Base-by-base conservation (phyloP, 2,329 filamentous ascomycete species). In the Plectosphaerella cucumerina region DNA sequence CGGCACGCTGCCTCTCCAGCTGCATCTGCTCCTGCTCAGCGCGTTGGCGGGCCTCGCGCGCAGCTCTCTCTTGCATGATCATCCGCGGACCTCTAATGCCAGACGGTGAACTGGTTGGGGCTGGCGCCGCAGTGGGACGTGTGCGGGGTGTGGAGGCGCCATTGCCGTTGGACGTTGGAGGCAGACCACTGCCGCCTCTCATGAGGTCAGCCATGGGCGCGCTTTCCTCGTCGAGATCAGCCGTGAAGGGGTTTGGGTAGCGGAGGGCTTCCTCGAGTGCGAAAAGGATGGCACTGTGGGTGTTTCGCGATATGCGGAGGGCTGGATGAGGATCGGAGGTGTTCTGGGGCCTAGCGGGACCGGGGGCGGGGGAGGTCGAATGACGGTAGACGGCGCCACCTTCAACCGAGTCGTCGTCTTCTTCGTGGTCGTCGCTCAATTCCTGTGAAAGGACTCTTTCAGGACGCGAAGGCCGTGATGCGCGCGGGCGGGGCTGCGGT, bases 241-340 rank as follows among this genome's bases (percentile, higher is more conserved):
- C 80, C 9, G 91, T 95, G 70, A 97, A 95, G 46, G 84, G 76
- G 58, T 90, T 81, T 2, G 93, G 91, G 44, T 86, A 82, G 59
- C 92, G 87, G 59, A 97, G 80, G 35, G 90, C 90, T 74, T 95
- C 90, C 75, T 97, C 92, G 51, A 97, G 82, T 35, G 91, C 85
- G 75, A 89, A 97, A 61, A 96, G 86, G 65, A 99, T 92, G 35
- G 94, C 93, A 68, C 88, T 89, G 57, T 90, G 89, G 44, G 90
- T 96, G 58, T 89, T 85, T 60, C 84, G 86, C 45, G 91, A 96
- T 68, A 97, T 86, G 62, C 83, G 84, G 54, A 78, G 66, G 49
- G 72, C 70, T 6, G 75, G 73, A 55, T 79, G 76, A 41, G 73
- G 68, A 49, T 48, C 66, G 47, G 67, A 62, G 53, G 58, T 65